Evolutionary conservation across 768 basidiomycete genomes (phyloP).

Genomic region (Suillus decipiens): DNA sequence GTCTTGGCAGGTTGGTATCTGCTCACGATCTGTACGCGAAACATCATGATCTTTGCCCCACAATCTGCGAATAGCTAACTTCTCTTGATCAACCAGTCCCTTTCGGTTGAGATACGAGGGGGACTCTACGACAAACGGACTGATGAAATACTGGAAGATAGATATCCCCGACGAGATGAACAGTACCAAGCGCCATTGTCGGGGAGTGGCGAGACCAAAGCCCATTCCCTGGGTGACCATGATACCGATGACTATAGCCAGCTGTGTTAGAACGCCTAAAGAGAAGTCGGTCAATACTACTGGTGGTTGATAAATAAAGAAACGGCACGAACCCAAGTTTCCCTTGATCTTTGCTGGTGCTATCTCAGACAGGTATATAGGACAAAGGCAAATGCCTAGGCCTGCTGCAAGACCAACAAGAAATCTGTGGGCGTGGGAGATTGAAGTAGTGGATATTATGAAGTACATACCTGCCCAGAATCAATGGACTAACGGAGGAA

Average conservation of each 20-base stretch:
- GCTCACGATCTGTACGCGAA: slow-evolving; percentile 28
- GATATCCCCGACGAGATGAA: slow-evolving; percentile 60
- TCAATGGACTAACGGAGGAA: slow-evolving; percentile 52
- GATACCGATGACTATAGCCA: slow-evolving; percentile 83
- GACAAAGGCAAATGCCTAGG: slow-evolving; percentile 75
- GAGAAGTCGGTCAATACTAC: not conserved
- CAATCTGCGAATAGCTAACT: slow-evolving; percentile 44
- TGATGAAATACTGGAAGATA: slow-evolving; percentile 55
- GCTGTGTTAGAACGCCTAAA: slow-evolving; percentile 76
- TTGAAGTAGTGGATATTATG: slow-evolving; percentile 6
- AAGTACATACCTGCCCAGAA: slow-evolving; percentile 63
- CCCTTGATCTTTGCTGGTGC: slow-evolving; percentile 77
- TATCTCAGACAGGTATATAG: slow-evolving; percentile 84
- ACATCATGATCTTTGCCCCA: slow-evolving; percentile 49
- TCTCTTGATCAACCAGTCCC: slow-evolving; percentile 51
- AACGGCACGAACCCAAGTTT: slow-evolving; percentile 56
- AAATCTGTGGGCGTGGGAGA: slow-evolving; percentile 40
- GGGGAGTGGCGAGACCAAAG: slow-evolving; percentile 65
- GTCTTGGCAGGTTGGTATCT: not conserved
- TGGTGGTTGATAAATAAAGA: not conserved
- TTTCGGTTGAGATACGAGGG: slow-evolving; percentile 64
- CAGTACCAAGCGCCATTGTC: slow-evolving; percentile 71
- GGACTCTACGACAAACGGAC: slow-evolving; percentile 63
- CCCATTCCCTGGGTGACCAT: slow-evolving; percentile 84
- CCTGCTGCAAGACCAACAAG: slow-evolving; percentile 73